phyloP scores from a whole-genome alignment of 192 early-diverging fungal species.

The Coemansia umbellata region DNA sequence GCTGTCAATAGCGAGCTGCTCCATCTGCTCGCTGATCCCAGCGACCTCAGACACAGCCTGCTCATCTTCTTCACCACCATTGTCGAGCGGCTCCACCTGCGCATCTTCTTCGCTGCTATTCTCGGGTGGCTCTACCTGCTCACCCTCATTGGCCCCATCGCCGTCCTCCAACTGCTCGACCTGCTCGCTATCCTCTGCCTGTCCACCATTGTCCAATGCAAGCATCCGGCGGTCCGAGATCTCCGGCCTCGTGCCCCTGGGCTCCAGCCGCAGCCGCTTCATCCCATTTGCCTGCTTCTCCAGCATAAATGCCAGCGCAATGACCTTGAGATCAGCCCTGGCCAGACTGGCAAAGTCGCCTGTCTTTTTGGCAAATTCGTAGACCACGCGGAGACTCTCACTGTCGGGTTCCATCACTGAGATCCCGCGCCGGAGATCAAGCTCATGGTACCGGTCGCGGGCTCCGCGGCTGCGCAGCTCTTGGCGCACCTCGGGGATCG shows the following conservation, averaged over 20 bases:
- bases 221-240: conserved; percentile 30
- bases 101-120: too few species aligned
- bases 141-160: background rate
- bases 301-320: conserved; percentile 86
- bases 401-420: conserved; percentile 25
- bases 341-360: conserved; percentile 85
- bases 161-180: background rate
- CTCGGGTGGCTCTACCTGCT: background rate
- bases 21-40: too few species aligned
- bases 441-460: conserved; percentile 47
- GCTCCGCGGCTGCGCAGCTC: conserved; percentile 80
- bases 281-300: conserved; percentile 76
- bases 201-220: conserved; percentile 5
- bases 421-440: conserved; percentile 21
- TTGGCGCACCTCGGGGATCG: conserved; percentile 79
- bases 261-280: conserved; percentile 68
- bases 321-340: conserved; percentile 78
- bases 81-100: conserved; percentile 5
- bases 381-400: conserved; percentile 56
- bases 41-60: background rate
- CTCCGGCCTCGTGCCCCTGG: conserved; percentile 22
- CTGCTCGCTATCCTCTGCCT: background rate
- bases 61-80: background rate
- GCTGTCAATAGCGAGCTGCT: background rate
- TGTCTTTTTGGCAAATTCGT: conserved; percentile 83